Conservation (phyloP, 768 basidiomycete genomes). For the Russula ochroleuca region DNA sequence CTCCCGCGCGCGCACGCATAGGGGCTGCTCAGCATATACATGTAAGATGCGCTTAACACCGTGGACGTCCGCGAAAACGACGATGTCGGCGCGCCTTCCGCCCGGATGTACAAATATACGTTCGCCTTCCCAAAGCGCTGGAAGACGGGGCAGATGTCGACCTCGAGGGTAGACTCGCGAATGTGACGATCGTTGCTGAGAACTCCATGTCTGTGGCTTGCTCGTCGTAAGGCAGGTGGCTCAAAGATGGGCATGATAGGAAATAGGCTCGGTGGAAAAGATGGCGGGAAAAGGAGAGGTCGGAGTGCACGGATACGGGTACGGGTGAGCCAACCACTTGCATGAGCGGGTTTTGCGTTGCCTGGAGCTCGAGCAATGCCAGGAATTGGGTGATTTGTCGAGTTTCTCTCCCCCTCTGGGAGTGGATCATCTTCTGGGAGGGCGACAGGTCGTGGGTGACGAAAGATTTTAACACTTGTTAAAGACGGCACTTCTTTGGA, state of each 20-base stretch:
- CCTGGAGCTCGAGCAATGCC: too few species aligned
- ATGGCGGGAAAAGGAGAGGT: conserved; percentile 7
- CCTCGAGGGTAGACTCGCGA: neutral
- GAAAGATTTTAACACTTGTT: too few species aligned
- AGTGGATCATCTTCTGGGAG: too few species aligned
- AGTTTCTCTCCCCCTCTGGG: too few species aligned
- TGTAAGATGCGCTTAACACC: conserved; percentile 1
- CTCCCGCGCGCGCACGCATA: conserved; percentile 4
- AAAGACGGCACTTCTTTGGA: too few species aligned
- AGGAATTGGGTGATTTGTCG: too few species aligned
- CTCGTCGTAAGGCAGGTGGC: neutral
- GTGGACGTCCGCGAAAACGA: neutral
- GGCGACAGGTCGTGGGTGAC: too few species aligned
- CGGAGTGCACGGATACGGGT: neutral
- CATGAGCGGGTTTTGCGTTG: too few species aligned
- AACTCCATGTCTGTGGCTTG: neutral
- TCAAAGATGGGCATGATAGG: neutral
- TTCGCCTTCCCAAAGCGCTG: conserved; percentile 1
- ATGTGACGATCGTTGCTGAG: neutral
- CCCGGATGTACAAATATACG: neutral
- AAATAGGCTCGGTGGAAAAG: neutral
- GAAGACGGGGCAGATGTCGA: conserved; percentile 4
- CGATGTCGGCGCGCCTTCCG: neutral
- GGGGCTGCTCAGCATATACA: conserved; percentile 10
- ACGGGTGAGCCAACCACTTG: neutral